phyloP scores from a whole-genome alignment of 768 basidiomycete species.

The Paxillus rubicundulus region DNA sequence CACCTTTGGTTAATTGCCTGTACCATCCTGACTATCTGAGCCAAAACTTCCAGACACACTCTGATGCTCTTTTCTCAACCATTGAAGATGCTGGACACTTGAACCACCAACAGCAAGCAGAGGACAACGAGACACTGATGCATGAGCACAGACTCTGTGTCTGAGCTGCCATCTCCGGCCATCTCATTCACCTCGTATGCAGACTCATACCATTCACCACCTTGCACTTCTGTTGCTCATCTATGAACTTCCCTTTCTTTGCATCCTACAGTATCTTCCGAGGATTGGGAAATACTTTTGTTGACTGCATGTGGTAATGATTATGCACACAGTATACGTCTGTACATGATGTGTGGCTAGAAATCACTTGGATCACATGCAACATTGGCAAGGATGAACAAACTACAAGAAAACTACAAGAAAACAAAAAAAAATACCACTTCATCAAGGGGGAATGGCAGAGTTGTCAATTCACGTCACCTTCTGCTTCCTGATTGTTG shows the following conservation, averaged over 20 bases:
- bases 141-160: conserved; percentile 60
- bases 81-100: conserved; percentile 46
- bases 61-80: conserved; percentile 52
- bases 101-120: conserved; percentile 26
- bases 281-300: conserved; percentile 53
- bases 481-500: no score
- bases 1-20: conserved; percentile 36
- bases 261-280: conserved; percentile 52
- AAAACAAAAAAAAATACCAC: no score
- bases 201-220: conserved; percentile 59
- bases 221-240: conserved; percentile 57
- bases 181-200: conserved; percentile 60
- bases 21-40: conserved; percentile 72
- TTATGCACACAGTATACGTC: no score
- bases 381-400: no score
- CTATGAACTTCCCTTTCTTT: conserved; percentile 66
- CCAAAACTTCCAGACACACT: conserved; percentile 45
- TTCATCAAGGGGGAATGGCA: no score
- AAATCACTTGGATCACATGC: no score
- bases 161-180: conserved; percentile 58
- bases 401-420: no score
- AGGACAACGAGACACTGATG: conserved; percentile 65
- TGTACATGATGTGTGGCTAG: no score
- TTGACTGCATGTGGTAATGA: no score
- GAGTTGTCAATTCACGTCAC: no score